Percentiles rank a stretch among this genome's conserved stretches.
phyloP scores from a whole-genome alignment of 305 asterid genomes.

The Petunia hybrid region DNA sequence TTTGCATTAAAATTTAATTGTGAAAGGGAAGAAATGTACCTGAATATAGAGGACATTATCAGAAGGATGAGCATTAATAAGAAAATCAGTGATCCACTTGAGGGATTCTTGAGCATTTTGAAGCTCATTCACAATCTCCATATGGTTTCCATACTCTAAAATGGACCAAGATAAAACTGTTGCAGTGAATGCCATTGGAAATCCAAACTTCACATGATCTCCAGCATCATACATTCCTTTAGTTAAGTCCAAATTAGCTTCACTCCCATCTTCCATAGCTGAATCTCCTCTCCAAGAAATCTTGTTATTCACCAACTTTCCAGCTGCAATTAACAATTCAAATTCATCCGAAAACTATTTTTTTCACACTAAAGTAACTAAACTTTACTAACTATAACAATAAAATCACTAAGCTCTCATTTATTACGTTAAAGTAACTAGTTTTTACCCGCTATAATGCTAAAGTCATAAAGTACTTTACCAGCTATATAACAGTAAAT shows the following conservation, averaged over 20 bases:
- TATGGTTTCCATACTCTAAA: slow-evolving; percentile 58
- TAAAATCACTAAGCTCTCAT: too few species aligned
- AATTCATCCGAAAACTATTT: neutral
- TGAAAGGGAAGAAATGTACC: slow-evolving; percentile 41
- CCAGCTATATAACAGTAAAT: too few species aligned
- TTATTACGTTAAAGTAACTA: too few species aligned
- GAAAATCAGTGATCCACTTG: slow-evolving; percentile 71
- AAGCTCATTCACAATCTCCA: slow-evolving; percentile 50
- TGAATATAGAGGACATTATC: slow-evolving; percentile 62
- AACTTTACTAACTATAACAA: too few species aligned
- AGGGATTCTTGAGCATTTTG: slow-evolving; percentile 57
- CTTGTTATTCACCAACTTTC: slow-evolving; percentile 58
- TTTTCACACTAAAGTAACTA: too few species aligned
- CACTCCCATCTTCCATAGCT: slow-evolving; percentile 61
- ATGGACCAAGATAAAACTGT: slow-evolving; percentile 70
- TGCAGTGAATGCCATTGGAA: slow-evolving; percentile 86
- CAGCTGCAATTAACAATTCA: slow-evolving; percentile 51
- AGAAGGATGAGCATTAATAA: slow-evolving; percentile 71
- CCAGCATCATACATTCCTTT: slow-evolving; percentile 80
- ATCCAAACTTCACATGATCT: slow-evolving; percentile 66
- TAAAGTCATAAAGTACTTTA: too few species aligned
- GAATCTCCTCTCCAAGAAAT: slow-evolving; percentile 81
- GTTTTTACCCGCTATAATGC: too few species aligned
- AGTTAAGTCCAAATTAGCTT: slow-evolving; percentile 59
- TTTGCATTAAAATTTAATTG: neutral